These are phyloP conservation scores for Cercospora citrullina DNA, from an alignment of 2,329 filamentous ascomycete species.

Conservation along the genomic window DNA sequence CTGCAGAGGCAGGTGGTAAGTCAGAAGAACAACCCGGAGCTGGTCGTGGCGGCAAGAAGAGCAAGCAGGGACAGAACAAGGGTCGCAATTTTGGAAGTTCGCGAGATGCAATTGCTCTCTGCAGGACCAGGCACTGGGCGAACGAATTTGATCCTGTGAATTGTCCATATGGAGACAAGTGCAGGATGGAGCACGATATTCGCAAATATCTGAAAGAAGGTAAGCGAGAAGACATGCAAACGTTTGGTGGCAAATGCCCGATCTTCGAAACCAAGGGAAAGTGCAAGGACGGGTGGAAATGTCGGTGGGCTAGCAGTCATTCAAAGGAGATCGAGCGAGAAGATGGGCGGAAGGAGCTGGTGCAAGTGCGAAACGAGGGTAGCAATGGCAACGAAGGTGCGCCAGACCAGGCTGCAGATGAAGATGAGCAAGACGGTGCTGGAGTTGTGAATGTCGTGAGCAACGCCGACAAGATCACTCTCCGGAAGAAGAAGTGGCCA, in stretches of 20 bases:
- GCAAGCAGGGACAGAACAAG: constrained; percentile 76
- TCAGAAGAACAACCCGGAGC: constrained; percentile 34
- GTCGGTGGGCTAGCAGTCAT: constrained; percentile 84
- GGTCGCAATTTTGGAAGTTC: constrained; percentile 78
- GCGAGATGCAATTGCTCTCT: constrained; percentile 74
- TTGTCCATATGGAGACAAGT: constrained; percentile 77
- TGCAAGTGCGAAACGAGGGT: constrained; percentile 62
- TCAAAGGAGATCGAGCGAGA: constrained; percentile 74
- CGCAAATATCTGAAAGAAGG: constrained; percentile 81
- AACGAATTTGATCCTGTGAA: constrained; percentile 77
- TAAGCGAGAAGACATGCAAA: constrained; percentile 75
- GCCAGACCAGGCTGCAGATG: constrained; percentile 33
- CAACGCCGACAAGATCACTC: constrained; percentile 67
- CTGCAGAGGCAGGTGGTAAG: constrained; percentile 53
- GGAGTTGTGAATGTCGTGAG: constrained; percentile 76
- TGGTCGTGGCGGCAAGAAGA: constrained; percentile 47
- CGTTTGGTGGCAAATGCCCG: constrained; percentile 76
- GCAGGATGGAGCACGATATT: constrained; percentile 79
- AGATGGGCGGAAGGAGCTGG: constrained; percentile 80
- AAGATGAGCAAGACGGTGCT: constrained; percentile 44
- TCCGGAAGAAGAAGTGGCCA: constrained; percentile 70
- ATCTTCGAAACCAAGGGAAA: constrained; percentile 73
- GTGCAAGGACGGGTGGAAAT: constrained; percentile 89
- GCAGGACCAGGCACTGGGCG: constrained; percentile 67
- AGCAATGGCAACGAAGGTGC: constrained; percentile 14